phyloP scores from a whole-genome alignment of 2,329 filamentous ascomycete genomes.

The Trichoderma simmonsii region DNA sequence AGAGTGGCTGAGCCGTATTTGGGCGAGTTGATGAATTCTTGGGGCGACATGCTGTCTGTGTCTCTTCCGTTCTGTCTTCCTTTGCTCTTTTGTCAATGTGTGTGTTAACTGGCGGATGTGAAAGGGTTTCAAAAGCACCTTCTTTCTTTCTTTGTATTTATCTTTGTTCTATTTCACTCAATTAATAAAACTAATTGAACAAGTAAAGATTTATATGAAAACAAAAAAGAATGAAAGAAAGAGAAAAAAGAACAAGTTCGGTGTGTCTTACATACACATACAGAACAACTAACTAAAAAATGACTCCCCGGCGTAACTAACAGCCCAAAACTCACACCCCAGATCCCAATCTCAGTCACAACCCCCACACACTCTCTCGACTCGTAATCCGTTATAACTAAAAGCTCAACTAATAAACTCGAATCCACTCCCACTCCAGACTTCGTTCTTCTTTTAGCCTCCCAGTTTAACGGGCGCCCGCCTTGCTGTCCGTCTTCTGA shows the following conservation, averaged over 20 bases:
- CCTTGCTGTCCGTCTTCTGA: neutral
- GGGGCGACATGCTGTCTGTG: neutral
- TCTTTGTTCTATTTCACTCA: no score
- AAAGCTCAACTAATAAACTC: neutral
- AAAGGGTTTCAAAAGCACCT: no score
- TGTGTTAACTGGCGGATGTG: neutral
- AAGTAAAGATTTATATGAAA: neutral
- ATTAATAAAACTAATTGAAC: neutral
- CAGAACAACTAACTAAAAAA: neutral
- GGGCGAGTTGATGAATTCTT: neutral
- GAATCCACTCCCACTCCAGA: no score
- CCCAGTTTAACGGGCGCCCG: neutral
- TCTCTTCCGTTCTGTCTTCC: neutral
- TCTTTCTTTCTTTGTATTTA: no score
- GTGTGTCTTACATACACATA: neutral
- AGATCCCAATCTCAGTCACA: neutral
- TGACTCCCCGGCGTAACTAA: neutral
- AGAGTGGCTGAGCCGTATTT: conserved; percentile 26
- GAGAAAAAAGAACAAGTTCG: neutral
- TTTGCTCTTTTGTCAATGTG: neutral
- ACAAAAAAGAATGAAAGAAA: neutral
- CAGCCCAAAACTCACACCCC: neutral
- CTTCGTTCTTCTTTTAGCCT: neutral
- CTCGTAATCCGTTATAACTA: neutral
- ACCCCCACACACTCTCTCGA: neutral